Percentiles rank a stretch among this genome's conserved stretches.
These are phyloP conservation scores for Dioscorea alata DNA, from an alignment of 106 monocot species.

Conservation along the genomic window DNA sequence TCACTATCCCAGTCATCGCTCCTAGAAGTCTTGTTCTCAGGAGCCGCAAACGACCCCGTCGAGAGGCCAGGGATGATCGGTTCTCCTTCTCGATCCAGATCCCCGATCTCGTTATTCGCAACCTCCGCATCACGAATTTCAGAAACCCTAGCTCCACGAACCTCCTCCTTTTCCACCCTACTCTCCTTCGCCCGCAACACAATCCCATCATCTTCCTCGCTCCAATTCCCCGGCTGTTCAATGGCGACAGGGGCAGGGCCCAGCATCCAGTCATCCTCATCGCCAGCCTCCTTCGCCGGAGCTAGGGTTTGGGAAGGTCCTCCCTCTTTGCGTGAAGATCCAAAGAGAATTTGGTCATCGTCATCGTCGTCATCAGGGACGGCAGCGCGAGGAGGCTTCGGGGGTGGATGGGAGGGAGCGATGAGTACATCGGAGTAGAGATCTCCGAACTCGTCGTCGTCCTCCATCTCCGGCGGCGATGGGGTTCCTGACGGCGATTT, in stretches of 20 bases:
- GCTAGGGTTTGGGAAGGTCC: conserved; percentile 2
- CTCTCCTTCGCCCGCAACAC: background rate
- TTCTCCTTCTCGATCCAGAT: conserved; percentile 24
- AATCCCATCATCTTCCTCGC: conserved; percentile 33
- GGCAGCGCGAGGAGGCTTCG: background rate
- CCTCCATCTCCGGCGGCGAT: conserved; percentile 25
- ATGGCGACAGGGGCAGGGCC: conserved; percentile 19
- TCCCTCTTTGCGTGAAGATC: background rate
- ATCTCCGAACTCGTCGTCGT: conserved; percentile 77
- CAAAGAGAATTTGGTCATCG: background rate
- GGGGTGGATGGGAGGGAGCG: background rate
- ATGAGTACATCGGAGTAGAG: conserved; percentile 60
- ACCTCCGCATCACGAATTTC: conserved; percentile 2
- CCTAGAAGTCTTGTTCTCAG: conserved; percentile 6
- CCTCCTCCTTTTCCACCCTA: background rate
- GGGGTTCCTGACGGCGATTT: background rate
- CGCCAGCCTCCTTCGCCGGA: conserved; percentile 9
- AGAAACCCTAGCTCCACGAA: conserved; percentile 14
- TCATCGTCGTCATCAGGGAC: conserved; percentile 3
- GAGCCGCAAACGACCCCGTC: background rate
- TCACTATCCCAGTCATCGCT: conserved; percentile 89
- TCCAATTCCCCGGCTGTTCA: conserved; percentile 35
- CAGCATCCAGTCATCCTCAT: conserved; percentile 47
- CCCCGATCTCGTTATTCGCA: conserved; percentile 9
- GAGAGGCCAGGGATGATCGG: conserved; percentile 58